These are phyloP conservation scores for Sanghuangporus weigelae DNA, from an alignment of 1,284 basidiomycete species.

Conservation along the genomic window DNA sequence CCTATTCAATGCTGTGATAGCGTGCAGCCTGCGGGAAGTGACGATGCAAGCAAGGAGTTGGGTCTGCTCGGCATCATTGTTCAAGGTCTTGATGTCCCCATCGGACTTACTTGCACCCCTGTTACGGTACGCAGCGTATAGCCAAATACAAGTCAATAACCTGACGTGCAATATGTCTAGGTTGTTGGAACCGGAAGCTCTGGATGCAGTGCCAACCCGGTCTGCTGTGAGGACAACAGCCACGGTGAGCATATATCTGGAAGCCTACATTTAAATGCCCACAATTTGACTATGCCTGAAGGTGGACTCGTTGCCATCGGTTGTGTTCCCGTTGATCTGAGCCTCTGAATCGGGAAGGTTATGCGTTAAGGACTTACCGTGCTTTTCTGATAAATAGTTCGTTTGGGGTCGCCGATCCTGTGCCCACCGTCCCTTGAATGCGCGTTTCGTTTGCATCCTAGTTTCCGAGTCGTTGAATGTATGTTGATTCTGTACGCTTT, in stretches of 20 bases:
- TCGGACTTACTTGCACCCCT: conserved; percentile 15
- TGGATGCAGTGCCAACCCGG: not conserved
- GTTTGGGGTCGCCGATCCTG: too few relatives aligned
- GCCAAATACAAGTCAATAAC: too few relatives aligned
- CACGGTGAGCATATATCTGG: conserved; percentile 4
- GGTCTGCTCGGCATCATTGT: conserved; percentile 6
- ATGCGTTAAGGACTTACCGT: not conserved
- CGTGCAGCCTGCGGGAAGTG: conserved; percentile 2
- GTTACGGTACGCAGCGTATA: conserved; percentile 5
- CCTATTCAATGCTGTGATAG: conserved; percentile 17
- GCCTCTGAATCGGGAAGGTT: not conserved
- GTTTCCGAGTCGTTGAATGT: too few relatives aligned
- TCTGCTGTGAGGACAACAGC: conserved; percentile 17
- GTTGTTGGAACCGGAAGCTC: conserved; percentile 5
- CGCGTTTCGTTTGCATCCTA: too few relatives aligned
- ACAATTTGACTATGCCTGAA: not conserved
- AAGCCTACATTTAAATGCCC: not conserved
- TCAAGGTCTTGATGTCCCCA: not conserved
- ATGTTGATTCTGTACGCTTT: too few relatives aligned
- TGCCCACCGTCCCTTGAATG: too few relatives aligned
- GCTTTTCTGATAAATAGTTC: not conserved
- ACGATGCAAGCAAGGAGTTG: not conserved
- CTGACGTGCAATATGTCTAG: not conserved
- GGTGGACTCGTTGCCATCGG: conserved; percentile 15
- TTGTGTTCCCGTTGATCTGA: conserved; percentile 12